phyloP scores from a whole-genome alignment of 208 protist species.

The Leishmania gerbilli region DNA sequence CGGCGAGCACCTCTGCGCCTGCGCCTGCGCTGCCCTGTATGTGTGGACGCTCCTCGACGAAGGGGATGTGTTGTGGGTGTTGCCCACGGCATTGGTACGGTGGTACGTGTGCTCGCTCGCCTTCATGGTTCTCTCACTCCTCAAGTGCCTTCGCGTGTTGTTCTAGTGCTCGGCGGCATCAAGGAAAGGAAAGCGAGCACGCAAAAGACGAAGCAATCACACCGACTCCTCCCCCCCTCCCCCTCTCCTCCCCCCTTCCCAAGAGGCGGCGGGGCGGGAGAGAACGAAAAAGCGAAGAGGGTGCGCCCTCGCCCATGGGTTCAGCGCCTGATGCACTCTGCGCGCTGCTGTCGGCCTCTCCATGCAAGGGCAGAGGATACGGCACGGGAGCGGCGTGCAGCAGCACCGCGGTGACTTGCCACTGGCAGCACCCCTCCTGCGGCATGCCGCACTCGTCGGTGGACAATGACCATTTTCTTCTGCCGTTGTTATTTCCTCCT shows the following conservation, averaged over 20 bases:
- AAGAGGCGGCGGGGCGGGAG: neutral
- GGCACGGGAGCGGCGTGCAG: neutral
- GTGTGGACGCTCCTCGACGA: slow-evolving; percentile 39
- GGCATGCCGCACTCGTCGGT: neutral
- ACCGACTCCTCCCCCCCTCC: neutral
- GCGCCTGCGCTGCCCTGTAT: slow-evolving; percentile 45
- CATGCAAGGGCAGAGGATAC: slow-evolving; percentile 11
- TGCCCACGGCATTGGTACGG: slow-evolving; percentile 53
- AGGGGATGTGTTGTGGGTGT: slow-evolving; percentile 42
- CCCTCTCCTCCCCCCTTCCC: too few species aligned
- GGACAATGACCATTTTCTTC: neutral
- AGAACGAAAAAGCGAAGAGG: neutral
- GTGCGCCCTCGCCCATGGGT: neutral
- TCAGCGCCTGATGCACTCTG: neutral
- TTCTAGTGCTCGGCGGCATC: neutral
- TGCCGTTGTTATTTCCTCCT: neutral
- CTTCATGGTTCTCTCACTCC: slow-evolving; percentile 20
- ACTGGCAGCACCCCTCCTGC: neutral
- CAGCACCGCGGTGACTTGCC: neutral
- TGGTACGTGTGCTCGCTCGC: slow-evolving; percentile 58
- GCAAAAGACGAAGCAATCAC: neutral
- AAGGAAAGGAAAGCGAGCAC: neutral
- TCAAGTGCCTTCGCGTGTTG: slow-evolving; percentile 21
- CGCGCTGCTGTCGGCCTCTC: neutral
- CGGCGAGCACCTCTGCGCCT: slow-evolving; percentile 39